Conservation (phyloP, 305 asterid species). For the Striga hermonthica region DNA sequence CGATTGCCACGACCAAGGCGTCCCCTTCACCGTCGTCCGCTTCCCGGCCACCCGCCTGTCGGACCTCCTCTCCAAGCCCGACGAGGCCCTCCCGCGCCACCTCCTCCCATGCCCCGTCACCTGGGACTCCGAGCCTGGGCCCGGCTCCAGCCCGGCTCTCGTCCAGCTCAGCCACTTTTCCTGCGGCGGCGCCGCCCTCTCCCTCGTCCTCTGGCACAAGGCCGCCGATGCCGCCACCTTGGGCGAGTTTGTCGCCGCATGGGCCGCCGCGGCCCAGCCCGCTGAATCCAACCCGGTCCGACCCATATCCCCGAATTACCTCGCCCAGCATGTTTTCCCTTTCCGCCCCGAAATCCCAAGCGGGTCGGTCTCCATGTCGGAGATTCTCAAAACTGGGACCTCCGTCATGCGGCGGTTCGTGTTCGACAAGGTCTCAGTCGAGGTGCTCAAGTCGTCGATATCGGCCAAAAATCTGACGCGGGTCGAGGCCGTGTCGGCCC, state of each 20-base stretch:
- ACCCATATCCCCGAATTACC: conserved; percentile 22
- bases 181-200: conserved; percentile 30
- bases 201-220: conserved; percentile 8
- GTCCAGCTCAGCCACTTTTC: conserved; percentile 28
- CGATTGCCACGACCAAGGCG: conserved; percentile 25
- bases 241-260: not conserved
- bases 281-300: not conserved
- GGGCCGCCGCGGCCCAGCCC: conserved; percentile 32
- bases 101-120: conserved; percentile 7
- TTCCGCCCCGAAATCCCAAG: not conserved
- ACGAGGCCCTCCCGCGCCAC: not conserved
- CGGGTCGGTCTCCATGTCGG: not conserved
- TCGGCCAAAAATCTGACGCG: conserved; percentile 22
- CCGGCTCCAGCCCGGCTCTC: not conserved
- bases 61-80: conserved; percentile 4
- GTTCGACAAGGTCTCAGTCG: conserved; percentile 22
- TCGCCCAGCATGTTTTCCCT: conserved; percentile 24
- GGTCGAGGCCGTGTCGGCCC: conserved; percentile 32
- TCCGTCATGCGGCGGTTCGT: conserved; percentile 21
- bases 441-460: not conserved
- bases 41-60: not conserved
- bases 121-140: not conserved
- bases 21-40: conserved; percentile 24
- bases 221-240: conserved; percentile 19
- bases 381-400: not conserved